phyloP scores from a whole-genome alignment of 768 basidiomycete genomes.

The Mycena latifolia region DNA sequence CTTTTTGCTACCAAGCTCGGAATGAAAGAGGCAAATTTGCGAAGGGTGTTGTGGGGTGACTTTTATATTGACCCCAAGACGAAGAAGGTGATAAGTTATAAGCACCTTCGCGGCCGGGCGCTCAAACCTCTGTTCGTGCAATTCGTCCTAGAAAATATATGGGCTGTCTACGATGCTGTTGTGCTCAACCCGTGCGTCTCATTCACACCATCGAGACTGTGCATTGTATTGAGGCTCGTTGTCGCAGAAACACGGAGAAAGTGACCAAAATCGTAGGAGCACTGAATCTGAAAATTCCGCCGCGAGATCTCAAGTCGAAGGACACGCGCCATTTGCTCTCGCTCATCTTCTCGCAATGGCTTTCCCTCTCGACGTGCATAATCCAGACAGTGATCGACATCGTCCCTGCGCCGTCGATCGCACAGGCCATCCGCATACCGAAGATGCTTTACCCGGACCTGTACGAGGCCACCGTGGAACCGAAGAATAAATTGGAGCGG shows the following conservation, averaged over 20 bases:
- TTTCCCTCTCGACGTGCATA: constrained; percentile 92
- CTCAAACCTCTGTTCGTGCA: constrained; percentile 98
- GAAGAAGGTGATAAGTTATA: constrained; percentile 91
- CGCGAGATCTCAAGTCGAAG: constrained; percentile 93
- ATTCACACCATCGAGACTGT: constrained; percentile 4
- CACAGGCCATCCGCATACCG: constrained; percentile 88
- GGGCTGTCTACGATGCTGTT: constrained; percentile 96
- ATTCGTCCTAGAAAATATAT: constrained; percentile 96
- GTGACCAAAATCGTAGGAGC: constrained; percentile 88
- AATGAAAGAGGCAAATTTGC: constrained; percentile 88
- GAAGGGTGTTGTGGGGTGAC: constrained; percentile 95
- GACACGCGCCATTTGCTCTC: constrained; percentile 88
- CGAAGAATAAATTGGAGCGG: constrained; percentile 86
- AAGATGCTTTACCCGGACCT: constrained; percentile 92
- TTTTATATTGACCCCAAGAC: constrained; percentile 97
- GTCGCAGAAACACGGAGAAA: constrained; percentile 86
- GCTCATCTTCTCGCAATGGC: constrained; percentile 94
- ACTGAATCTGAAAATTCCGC: constrained; percentile 84
- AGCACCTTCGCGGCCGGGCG: constrained; percentile 87
- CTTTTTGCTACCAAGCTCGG: constrained; percentile 92
- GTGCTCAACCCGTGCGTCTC: constrained; percentile 86
- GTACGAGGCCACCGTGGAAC: constrained; percentile 66
- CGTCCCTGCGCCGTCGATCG: constrained; percentile 87
- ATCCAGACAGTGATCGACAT: constrained; percentile 94
- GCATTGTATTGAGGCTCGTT: constrained; percentile 29